These are phyloP conservation scores for Suillus bovinus DNA, from an alignment of 768 basidiomycete species.

Conservation along the genomic window DNA sequence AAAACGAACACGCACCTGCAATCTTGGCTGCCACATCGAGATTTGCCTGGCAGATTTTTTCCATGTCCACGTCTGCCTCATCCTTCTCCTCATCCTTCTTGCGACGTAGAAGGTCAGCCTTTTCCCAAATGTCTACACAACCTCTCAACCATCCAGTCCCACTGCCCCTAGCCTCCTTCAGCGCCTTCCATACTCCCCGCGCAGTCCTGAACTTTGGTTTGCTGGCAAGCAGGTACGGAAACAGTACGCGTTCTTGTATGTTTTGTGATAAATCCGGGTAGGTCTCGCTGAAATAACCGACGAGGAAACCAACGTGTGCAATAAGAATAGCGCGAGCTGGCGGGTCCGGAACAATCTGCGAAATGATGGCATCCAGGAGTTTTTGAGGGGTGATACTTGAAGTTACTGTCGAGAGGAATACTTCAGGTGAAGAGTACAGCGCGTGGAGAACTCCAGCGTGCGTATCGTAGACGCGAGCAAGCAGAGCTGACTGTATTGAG, in stretches of 20 bases:
- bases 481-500: constrained; percentile 60
- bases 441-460: constrained; percentile 60
- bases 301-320: constrained; percentile 59
- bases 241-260: constrained; percentile 56
- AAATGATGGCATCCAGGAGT: constrained; percentile 24
- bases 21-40: constrained; percentile 56
- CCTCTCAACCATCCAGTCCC: constrained; percentile 48
- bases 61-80: constrained; percentile 33
- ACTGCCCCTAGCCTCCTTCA: constrained; percentile 40
- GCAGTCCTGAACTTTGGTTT: constrained; percentile 69
- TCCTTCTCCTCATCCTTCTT: constrained; percentile 30
- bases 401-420: constrained; percentile 41
- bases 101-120: constrained; percentile 24
- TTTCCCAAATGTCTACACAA: constrained; percentile 47
- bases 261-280: constrained; percentile 31
- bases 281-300: constrained; percentile 40
- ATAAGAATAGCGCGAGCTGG: constrained; percentile 53
- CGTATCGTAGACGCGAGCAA: constrained; percentile 69
- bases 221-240: constrained; percentile 74
- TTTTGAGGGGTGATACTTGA: constrained; percentile 21
- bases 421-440: constrained; percentile 57
- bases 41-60: constrained; percentile 55
- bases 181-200: constrained; percentile 69
- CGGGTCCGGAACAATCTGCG: constrained; percentile 36
- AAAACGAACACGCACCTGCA: constrained; percentile 50